Conservation (phyloP, 2,329 filamentous ascomycete species). For the Colletotrichum sp. region DNA sequence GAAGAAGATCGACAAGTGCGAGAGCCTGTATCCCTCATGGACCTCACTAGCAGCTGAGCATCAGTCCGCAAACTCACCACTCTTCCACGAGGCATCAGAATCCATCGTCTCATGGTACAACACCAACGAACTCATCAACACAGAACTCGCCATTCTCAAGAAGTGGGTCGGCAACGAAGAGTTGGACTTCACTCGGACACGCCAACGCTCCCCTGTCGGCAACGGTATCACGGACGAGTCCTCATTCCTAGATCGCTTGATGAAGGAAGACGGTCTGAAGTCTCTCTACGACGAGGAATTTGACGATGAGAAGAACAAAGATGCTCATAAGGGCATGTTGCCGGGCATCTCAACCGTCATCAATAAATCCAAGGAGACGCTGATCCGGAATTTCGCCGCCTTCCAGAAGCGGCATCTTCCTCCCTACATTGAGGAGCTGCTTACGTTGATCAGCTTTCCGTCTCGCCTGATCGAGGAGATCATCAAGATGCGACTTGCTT, state of each 20-base stretch:
- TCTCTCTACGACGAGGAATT: constrained; percentile 79
- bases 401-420: constrained; percentile 92
- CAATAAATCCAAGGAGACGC: constrained; percentile 87
- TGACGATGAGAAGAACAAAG: constrained; percentile 35
- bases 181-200: constrained; percentile 84
- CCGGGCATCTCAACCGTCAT: constrained; percentile 85
- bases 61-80: constrained; percentile 75
- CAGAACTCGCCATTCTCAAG: constrained; percentile 87
- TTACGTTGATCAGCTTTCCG: constrained; percentile 96
- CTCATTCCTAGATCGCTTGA: constrained; percentile 89
- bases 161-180: constrained; percentile 98
- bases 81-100: constrained; percentile 83
- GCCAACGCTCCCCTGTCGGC: constrained; percentile 69
- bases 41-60: constrained; percentile 76
- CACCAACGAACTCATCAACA: constrained; percentile 94
- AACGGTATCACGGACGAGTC: constrained; percentile 86
- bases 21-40: constrained; percentile 83
- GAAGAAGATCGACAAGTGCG: constrained; percentile 86
- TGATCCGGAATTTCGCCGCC: constrained; percentile 83
- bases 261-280: constrained; percentile 95
- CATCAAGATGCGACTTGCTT: constrained; percentile 87
- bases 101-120: constrained; percentile 96
- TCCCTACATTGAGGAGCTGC: constrained; percentile 93
- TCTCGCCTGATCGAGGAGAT: constrained; percentile 96
- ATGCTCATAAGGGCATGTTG: constrained; percentile 75